phyloP scores from a whole-genome alignment of 768 basidiomycete genomes.

The Hydnomerulius pinastri region DNA sequence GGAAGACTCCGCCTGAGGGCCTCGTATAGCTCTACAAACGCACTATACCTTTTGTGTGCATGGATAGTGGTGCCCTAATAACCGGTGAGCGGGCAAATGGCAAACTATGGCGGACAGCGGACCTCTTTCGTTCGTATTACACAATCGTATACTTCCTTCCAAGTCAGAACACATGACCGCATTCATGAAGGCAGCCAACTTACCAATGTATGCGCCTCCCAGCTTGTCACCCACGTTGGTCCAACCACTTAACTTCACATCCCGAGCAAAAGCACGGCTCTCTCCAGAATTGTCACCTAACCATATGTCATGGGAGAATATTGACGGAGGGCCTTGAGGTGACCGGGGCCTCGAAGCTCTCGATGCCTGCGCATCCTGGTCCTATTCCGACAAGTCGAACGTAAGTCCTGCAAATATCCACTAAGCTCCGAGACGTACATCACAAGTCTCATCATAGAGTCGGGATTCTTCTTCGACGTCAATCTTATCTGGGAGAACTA shows the following conservation, averaged over 20 bases:
- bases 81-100: not conserved
- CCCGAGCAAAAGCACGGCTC: slow-evolving; percentile 58
- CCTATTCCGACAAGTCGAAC: not conserved
- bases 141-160: slow-evolving; percentile 61
- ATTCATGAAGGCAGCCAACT: slow-evolving; percentile 17
- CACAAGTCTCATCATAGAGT: slow-evolving; percentile 65
- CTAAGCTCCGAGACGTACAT: slow-evolving; percentile 32
- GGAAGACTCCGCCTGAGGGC: slow-evolving; percentile 54
- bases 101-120: slow-evolving; percentile 4
- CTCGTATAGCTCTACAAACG: slow-evolving; percentile 56
- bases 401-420: not conserved
- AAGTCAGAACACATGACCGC: not conserved
- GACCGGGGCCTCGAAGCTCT: slow-evolving; percentile 22
- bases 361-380: slow-evolving; percentile 22
- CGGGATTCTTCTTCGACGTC: slow-evolving; percentile 69
- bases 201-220: slow-evolving; percentile 68
- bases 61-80: slow-evolving; percentile 62
- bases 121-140: slow-evolving; percentile 67
- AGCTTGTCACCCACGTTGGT: slow-evolving; percentile 67
- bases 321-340: slow-evolving; percentile 45
- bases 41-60: slow-evolving; percentile 66
- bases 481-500: slow-evolving; percentile 56
- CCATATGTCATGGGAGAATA: slow-evolving; percentile 73
- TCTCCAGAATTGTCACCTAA: slow-evolving; percentile 60
- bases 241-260: slow-evolving; percentile 70